phyloP scores from a whole-genome alignment of 768 basidiomycete genomes.

The Cyathus striatus region DNA sequence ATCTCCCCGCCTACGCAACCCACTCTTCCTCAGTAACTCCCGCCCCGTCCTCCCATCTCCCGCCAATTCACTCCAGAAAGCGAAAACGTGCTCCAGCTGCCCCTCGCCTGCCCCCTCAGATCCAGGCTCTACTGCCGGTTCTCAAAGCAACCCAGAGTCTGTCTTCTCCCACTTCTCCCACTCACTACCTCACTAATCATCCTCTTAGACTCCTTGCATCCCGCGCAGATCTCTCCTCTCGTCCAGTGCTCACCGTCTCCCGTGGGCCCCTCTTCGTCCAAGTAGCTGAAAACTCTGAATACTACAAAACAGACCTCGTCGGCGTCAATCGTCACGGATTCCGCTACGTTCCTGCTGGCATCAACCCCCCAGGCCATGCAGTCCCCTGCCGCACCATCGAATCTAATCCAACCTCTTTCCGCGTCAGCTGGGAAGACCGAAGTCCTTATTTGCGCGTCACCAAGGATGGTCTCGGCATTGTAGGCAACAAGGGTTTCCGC shows the following conservation, averaged over 20 bases:
- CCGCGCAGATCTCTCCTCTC: constrained; percentile 63
- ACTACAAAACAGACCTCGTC: constrained; percentile 64
- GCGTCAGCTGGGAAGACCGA: constrained; percentile 90
- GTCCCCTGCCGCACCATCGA: constrained; percentile 78
- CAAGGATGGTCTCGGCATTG: constrained; percentile 68
- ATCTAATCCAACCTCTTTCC: constrained; percentile 60
- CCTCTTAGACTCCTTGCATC: constrained; percentile 47
- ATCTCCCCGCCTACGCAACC: constrained; percentile 8
- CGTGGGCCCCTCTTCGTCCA: constrained; percentile 69
- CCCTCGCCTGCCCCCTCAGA: constrained; percentile 62
- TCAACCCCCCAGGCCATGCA: constrained; percentile 51
- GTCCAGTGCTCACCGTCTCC: constrained; percentile 69
- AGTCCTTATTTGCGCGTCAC: constrained; percentile 76
- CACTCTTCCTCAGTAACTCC: constrained; percentile 1
- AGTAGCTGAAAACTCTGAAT: constrained; percentile 47
- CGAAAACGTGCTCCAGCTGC: constrained; percentile 46
- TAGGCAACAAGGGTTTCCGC: constrained; percentile 86
- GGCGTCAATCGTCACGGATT: constrained; percentile 75
- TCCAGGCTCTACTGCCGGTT: constrained; percentile 25
- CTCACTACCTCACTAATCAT: not conserved
- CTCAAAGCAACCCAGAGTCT: constrained; percentile 31
- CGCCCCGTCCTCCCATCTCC: constrained; percentile 10
- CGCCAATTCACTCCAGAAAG: constrained; percentile 34
- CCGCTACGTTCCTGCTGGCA: constrained; percentile 77
- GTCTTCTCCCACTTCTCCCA: constrained; percentile 8